A percentile compares a stretch with the other conserved stretches of the same genome.
Conservation (phyloP, 1,284 basidiomycete species). For the Puccinia coronata region DNA sequence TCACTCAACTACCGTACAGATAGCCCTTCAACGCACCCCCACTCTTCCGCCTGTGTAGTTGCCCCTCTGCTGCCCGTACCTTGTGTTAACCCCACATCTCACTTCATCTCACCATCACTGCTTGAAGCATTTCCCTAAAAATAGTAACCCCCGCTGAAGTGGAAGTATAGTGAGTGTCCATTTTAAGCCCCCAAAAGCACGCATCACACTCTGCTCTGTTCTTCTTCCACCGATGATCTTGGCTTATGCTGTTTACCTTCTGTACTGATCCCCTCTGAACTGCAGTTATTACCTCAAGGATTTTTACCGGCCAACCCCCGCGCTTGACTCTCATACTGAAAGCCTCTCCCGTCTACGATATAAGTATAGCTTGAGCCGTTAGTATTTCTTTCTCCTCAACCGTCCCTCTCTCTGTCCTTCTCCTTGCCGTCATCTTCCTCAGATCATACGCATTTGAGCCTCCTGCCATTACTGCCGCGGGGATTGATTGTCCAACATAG, state of each 20-base stretch:
- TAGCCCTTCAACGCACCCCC: background rate
- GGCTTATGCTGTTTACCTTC: background rate
- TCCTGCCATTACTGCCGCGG: background rate
- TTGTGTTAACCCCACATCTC: background rate
- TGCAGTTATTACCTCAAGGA: background rate
- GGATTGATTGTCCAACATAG: background rate
- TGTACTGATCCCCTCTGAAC: background rate
- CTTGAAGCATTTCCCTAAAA: background rate
- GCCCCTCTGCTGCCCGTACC: background rate
- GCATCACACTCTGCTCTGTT: background rate
- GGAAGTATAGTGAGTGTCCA: background rate
- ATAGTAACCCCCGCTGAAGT: too few relatives aligned
- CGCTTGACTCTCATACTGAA: background rate
- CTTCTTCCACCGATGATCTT: background rate
- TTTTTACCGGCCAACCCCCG: background rate
- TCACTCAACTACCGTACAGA: background rate
- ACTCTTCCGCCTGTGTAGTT: conserved; percentile 13
- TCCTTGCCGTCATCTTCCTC: background rate
- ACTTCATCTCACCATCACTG: background rate
- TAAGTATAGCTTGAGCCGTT: background rate
- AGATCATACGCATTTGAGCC: background rate
- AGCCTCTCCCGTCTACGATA: conserved; percentile 5
- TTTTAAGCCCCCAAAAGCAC: background rate
- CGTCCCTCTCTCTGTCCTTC: background rate
- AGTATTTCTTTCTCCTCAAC: background rate